Base-by-base conservation (phyloP, 495 filamentous ascomycete species). In the Penicillium herquei region DNA sequence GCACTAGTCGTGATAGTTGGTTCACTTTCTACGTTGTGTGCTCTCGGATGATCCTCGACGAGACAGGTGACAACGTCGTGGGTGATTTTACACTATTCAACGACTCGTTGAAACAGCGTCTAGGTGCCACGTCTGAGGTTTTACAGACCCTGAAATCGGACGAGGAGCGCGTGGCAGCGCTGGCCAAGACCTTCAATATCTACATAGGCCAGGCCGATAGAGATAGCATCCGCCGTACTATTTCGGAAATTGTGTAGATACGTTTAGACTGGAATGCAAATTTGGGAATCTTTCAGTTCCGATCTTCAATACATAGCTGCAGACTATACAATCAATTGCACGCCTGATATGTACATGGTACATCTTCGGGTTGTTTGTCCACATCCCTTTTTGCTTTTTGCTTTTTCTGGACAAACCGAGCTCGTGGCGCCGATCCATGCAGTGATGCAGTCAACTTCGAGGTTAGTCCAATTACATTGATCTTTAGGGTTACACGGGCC, bases 61-160 rank as follows among this genome's bases (percentile, higher is more conserved):
- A 67, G 32, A 54, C 45, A 17, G 43, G 45, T 4, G 64, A 66
- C 31, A 68, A 70, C 54, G 64, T 87, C 46, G 65, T 78, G 0
- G 85, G 86, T 0, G 79, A 81, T 59, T 58, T 84, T 33, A 84
- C 79, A 58, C 51, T 90, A 57, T 69, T 76, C 18, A 72, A 77
- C 18, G 68, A 73, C 31, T 62, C 69, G 35, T 61, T 86, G 9
- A 86, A 59, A 18, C 39, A 40, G 14, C 39, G 40, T 6, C 17
- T 51, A 26, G 58, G 59, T 4, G 62, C 46, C 6, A 53, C 54
- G 31, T 49, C 51, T 13, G 57, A 58, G 32, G 47, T 58, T 5
- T n/a, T 61, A 10, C 46, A 55, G 31, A 51, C 39, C 8, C 58
- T 58, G 21, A 39, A 6, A 11, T 55, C 54, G 6, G 62, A 60